Evolutionary conservation across 1,139 yeast genomes (phyloP).

Genomic region (Wickerhamomyces sp.): DNA sequence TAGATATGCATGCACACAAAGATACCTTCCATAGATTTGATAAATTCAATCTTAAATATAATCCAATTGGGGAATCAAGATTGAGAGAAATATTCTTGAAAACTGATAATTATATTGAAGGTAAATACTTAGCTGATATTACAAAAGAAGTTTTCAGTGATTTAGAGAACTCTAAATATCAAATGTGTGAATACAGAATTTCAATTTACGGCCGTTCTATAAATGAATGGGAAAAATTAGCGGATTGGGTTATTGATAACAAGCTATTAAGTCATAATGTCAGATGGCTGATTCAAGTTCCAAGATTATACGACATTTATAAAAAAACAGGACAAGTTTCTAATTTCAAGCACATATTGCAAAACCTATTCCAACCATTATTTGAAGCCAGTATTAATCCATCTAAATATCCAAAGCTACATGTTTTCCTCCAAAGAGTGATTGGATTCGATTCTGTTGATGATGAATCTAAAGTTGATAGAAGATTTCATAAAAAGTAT

Average conservation of each 20-base stretch:
- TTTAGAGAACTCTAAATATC: conserved; percentile 91
- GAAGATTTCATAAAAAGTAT: conserved; percentile 71
- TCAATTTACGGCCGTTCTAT: conserved; percentile 87
- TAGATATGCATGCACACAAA: conserved; percentile 99
- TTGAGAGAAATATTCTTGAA: conserved; percentile 91
- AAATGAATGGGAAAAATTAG: conserved; percentile 94
- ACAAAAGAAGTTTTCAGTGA: conserved; percentile 92
- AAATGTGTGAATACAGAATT: conserved; percentile 94
- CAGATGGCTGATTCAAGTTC: conserved; percentile 95
- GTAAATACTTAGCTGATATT: conserved; percentile 86
- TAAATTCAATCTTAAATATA: conserved; percentile 93
- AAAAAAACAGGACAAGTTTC: conserved; percentile 68
- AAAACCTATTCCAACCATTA: conserved; percentile 81
- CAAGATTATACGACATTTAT: conserved; percentile 87
- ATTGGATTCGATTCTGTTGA: conserved; percentile 98
- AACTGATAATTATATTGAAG: conserved; percentile 89
- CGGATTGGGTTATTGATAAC: conserved; percentile 92
- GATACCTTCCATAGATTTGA: conserved; percentile 98
- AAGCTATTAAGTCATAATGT: conserved; percentile 90
- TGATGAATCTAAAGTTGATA: conserved; percentile 92
- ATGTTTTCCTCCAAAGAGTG: conserved; percentile 84
- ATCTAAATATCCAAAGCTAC: conserved; percentile 78
- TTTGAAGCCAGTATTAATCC: conserved; percentile 90
- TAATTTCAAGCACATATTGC: conserved; percentile 71
- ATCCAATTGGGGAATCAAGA: conserved; percentile 97